Evolutionary conservation across 345 rosid species (phyloP), one percentile per base, ranked within the genome.

Genomic region (Jatropha curcas): DNA sequence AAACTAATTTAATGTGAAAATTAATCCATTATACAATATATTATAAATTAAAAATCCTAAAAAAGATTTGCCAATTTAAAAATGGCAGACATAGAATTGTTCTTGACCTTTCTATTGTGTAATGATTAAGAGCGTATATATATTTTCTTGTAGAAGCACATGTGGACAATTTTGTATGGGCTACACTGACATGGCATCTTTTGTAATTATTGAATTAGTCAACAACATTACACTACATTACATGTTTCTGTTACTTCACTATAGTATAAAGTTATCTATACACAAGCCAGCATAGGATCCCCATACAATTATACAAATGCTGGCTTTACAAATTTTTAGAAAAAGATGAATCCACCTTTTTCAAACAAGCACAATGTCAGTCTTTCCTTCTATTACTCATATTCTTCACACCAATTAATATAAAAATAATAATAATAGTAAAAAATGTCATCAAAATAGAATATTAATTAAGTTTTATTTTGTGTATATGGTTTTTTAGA

Each of bases 161-260:
- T 20, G 13, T 39, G n/a, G 50, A 56, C 59, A 45, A 2, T 16
- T 11, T 8, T 39, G 51, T 6, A 66, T 74, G 76, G 71, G 33
- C 65, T 31, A 12, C 43, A 30, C n/a, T n/a, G n/a, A n/a, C n/a
- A 39, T 28, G 41, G 31, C 28, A 30, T 7, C 51, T 58, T 31
- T 11, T 17, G 8, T 43, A 69, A 58, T 70, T 25, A 70, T 70
- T 70, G 52, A 35, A 60, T 0, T 3, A 31, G n/a, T 6, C 7
- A 33, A 25, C 50, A 53, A 57, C 51, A 65, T 13, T 65, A 13
- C 34, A 43, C 24, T 48, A 3, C 19, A 3, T 48, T n/a, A n/a
- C n/a, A n/a, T n/a, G n/a, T n/a, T 17, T 14, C 17, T 17, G 2
- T 14, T 2, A 0, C 52, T 4, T 13, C 52, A 39, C 43, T 12